These are phyloP conservation scores for Komagataella mondaviorum DNA, from an alignment of 805 yeast genomes.

Conservation along the genomic window DNA sequence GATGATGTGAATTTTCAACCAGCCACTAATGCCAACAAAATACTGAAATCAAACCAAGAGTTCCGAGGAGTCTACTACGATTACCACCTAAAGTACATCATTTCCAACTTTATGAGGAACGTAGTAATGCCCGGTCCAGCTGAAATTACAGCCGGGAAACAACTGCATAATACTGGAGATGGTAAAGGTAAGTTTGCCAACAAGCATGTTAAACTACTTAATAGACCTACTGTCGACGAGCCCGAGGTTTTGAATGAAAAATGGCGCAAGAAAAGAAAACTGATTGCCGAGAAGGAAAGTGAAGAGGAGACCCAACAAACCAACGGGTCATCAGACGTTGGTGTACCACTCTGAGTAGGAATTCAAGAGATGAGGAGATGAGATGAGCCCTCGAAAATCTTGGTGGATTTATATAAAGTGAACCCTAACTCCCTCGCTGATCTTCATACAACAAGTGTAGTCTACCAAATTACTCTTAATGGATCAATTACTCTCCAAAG, in stretches of 20 bases:
- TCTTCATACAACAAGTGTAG: too few relatives aligned
- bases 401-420: background rate
- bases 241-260: constrained; percentile 60
- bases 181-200: constrained; percentile 55
- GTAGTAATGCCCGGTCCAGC: constrained; percentile 12
- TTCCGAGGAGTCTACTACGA: constrained; percentile 42
- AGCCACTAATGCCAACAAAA: constrained; percentile 20
- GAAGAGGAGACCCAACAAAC: background rate
- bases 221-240: constrained; percentile 46
- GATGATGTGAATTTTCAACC: constrained; percentile 50
- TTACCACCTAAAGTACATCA: constrained; percentile 38
- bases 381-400: background rate
- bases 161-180: constrained; percentile 48
- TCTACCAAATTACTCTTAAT: background rate
- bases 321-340: background rate
- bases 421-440: background rate
- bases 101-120: constrained; percentile 35
- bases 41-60: constrained; percentile 25
- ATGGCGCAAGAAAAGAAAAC: constrained; percentile 31
- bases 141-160: constrained; percentile 14
- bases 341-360: background rate
- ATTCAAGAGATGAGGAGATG: background rate
- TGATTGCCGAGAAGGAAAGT: background rate
- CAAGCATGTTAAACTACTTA: constrained; percentile 40
- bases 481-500: background rate